Base-by-base conservation (phyloP, 2,329 filamentous ascomycete species). In the Fusarium heterosporum region DNA sequence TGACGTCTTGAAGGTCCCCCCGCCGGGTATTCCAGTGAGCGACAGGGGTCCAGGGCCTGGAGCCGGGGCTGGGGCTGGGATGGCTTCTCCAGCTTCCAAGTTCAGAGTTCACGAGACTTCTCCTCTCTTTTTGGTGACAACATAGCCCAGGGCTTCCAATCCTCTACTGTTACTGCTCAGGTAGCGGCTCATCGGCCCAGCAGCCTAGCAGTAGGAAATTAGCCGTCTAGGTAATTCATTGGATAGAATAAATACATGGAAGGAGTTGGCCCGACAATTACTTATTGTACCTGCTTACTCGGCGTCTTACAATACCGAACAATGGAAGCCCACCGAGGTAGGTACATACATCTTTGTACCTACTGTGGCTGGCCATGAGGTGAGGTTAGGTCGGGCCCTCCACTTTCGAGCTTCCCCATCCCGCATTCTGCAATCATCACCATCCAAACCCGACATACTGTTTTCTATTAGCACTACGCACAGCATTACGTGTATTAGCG, bases 371-470 rank as follows among this genome's bases (percentile, higher is more conserved):
- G 42, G 10, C 38, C 43, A 41, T 36, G 53, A 53, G 26, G 56
- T 49, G 48, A 48, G 14, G 16, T 41, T 19, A 12, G 25, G 34
- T 41, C 14, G 51, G 55, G 49, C 63, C 65, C 66, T 69, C 66
- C 66, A 69, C 66, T 70, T 67, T 66, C 63, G 22, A 65, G 59
- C 66, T 68, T 69, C 66, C 58, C 64, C 58, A 69, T 69, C 66
- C 66, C 66, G 66, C 60, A 68, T 64, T 60, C 51, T 41, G 34
- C 63, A 68, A 68, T 61, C 66, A 68, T 70, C 66, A 69, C 66
- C 58, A 63, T 49, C 30, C 46, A 51, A 5, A 12, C 49, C 22
- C 16, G 36, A 47, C 36, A 29, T 25, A 32, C 53, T 61, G 64
- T 56, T 66, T 63, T 55, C 30, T 56, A 42, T 39, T 47, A 26